Evolutionary conservation across 208 protist genomes (phyloP), one percentile per base, ranked within the genome.

Genomic region (Phytomonas francai): DNA sequence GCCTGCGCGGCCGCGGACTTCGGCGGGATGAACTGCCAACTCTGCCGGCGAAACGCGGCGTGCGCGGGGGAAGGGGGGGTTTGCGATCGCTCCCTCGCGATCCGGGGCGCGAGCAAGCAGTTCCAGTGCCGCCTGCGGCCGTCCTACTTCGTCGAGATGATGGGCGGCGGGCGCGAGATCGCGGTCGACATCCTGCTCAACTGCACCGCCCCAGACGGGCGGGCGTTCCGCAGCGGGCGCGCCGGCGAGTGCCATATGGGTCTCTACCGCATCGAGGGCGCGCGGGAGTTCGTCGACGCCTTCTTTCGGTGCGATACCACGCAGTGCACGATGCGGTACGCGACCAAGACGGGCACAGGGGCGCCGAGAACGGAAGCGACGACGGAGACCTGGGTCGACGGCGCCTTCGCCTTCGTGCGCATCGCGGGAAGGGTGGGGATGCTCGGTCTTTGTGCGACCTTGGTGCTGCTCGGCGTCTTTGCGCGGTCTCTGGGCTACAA

Each of bases 191-290:
- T 92, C 22, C 32, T 83, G 19, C 51, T 95, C 19, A 87, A 91
- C 76, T 95, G 85, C 74, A 65, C 68, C 56, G 88, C 85, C 2
- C 27, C 61, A 3, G 77, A 92, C 69, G 78, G 70, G 42, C 36
- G 27, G 6, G 68, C 79, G n/a, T 91, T 90, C 57, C 31, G 65
- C 16, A 72, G 69, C 19, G 59, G 68, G 29, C 33, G 71, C 2
- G 73, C 68, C 4, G 84, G 79, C 12, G 33, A 39, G 34, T 95
- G 87, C 59, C 51, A 51, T 60, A 82, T 95, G 73, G 72, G 76
- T 32, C 74, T 95, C 51, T 91, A 89, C 68, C 87, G 90, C 49
- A 79, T 90, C 14, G 87, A 95, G 72, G 80, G 75, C 9, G 63
- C 87, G 39, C 19, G 71, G 3, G 76, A 70, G 64, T 92, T 80